These are phyloP conservation scores for Cucurbita ficifolia DNA, from an alignment of 306 rosid genomes.

Conservation along the genomic window DNA sequence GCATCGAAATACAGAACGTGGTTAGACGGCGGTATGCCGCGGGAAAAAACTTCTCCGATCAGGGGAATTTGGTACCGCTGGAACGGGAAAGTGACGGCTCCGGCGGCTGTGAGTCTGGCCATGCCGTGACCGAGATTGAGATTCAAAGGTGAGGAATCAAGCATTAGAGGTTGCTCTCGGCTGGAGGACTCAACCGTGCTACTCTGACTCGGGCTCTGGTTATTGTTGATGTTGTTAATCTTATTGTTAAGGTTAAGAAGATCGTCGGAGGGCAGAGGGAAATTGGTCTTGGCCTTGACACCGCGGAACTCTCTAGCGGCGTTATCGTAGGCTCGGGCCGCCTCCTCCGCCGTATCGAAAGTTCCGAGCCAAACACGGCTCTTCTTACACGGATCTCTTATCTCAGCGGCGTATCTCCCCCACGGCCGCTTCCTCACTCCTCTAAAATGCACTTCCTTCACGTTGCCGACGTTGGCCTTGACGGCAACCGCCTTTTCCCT, in stretches of 20 bases:
- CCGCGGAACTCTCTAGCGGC: constrained; percentile 92
- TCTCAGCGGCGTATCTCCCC: constrained; percentile 98
- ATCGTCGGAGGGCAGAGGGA: constrained; percentile 28
- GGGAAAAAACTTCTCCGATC: constrained; percentile 2
- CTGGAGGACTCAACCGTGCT: constrained; percentile 88
- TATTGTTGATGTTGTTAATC: constrained; percentile 6
- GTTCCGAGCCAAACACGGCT: constrained; percentile 99
- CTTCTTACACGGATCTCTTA: constrained; percentile 82
- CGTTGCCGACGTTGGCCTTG: constrained; percentile 13
- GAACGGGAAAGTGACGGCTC: constrained; percentile 29
- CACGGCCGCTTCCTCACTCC: constrained; percentile 97
- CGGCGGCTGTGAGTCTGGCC: constrained; percentile 10
- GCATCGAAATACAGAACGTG: constrained; percentile 27
- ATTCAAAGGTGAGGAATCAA: constrained; percentile 57
- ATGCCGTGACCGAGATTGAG: constrained; percentile 32
- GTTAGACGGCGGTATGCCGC: constrained; percentile 4
- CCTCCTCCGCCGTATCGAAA: constrained; percentile 90
- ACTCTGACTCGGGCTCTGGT: constrained; percentile 78
- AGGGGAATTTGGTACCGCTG: constrained; percentile 11
- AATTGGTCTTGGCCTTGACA: constrained; percentile 83
- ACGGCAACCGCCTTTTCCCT: constrained; percentile 32
- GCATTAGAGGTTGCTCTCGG: constrained; percentile 44
- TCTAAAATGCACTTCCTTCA: constrained; percentile 70
- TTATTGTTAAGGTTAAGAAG: background rate
- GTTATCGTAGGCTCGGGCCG: constrained; percentile 78